Percentiles rank a stretch among this genome's conserved stretches.
These are phyloP conservation scores for Filobasidium floriforme DNA, from an alignment of 768 basidiomycete genomes.

Conservation along the genomic window DNA sequence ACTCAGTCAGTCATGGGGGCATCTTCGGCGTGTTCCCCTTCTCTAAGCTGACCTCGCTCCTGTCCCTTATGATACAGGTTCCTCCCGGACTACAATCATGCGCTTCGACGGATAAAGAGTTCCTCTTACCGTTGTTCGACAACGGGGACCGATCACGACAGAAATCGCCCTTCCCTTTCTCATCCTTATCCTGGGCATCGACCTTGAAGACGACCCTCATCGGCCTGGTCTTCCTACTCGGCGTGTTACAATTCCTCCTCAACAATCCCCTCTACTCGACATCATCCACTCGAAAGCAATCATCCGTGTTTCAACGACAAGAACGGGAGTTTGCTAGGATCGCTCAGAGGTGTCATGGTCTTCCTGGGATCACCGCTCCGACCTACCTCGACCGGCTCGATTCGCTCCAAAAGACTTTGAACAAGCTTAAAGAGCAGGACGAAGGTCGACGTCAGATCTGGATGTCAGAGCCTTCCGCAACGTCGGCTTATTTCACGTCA, in stretches of 20 bases:
- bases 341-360: not conserved
- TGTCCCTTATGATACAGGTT: too few species aligned
- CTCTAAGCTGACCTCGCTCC: too few species aligned
- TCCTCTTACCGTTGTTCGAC: not conserved
- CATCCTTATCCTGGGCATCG: not conserved
- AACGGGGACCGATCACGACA: not conserved
- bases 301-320: not conserved
- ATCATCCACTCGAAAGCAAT: not conserved
- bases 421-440: not conserved
- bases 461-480: slow-evolving; percentile 71
- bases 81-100: not conserved
- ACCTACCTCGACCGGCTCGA: slow-evolving; percentile 3
- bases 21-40: too few species aligned
- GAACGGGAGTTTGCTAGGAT: not conserved
- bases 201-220: not conserved
- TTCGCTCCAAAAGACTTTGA: not conserved
- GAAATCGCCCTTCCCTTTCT: not conserved
- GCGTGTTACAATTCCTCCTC: not conserved
- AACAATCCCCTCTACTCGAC: not conserved
- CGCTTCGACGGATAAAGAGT: not conserved
- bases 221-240: not conserved
- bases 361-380: not conserved
- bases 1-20: not conserved
- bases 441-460: slow-evolving; percentile 45
- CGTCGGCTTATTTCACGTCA: slow-evolving; percentile 64